Evolutionary conservation across 495 filamentous ascomycete genomes (phyloP), one percentile per base, ranked within the genome.

Genomic region (Aspergillus egyptiacus): DNA sequence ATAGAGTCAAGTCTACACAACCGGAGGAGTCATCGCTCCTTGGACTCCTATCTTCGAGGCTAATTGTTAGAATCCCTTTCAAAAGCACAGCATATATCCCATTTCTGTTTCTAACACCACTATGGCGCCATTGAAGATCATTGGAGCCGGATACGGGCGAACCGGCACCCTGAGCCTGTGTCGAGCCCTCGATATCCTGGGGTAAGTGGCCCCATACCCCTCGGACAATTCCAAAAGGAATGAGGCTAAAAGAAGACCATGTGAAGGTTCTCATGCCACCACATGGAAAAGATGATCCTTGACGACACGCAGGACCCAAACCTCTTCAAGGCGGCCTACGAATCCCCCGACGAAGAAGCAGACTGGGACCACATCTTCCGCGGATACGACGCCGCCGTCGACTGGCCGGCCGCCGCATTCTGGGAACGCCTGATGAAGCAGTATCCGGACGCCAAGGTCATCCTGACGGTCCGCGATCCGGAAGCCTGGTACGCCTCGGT

Each of bases 401-500:
- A 50, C 37, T 42, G 35, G 55, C 78, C 78, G 0, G 73, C 73
- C 18, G 64, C 65, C n/a, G 61, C 65, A 14, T 80, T 81, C 52
- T 67, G 71, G 23, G 63, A 72, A 33, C 78, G 81, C 48, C 63
- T 83, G 3, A 73, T 77, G n/a, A 64, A 71, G 17, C 72, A 75
- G 5, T 83, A 83, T 48, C 77, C 79, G 0, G 70, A 81, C 6
- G 78, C 79, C 30, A 80, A 79, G 48, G 71, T 81, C 13, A 63
- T 83, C 17, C 61, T 83, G 11, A 75, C 73, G 0, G 66, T 60
- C 1, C 67, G 79, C 10, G 74, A 80, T 40, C 55, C 63, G 2
- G 69, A 72, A 3, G 58, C 50, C 5, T 80, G 77, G 77, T 52
- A 63, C 31, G 31, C n/a, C 37, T 50, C 5, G 2, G 48, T 43